These are phyloP conservation scores for Cladosporium sp. DNA, from an alignment of 2,329 filamentous ascomycete genomes.

Conservation along the genomic window DNA sequence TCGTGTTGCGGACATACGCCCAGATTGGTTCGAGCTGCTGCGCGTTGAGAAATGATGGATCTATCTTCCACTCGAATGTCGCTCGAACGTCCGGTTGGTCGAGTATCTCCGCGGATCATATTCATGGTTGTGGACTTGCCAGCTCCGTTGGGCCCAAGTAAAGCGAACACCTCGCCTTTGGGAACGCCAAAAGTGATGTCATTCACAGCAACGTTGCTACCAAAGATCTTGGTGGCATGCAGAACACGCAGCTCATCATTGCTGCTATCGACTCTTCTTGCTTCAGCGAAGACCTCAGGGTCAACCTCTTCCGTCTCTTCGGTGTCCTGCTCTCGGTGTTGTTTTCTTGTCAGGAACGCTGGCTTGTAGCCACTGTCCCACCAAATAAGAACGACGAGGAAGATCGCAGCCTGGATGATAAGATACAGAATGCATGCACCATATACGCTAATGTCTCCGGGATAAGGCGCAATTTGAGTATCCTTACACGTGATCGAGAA, in stretches of 20 bases:
- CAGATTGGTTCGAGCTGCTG: conserved; percentile 68
- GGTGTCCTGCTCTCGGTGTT: conserved; percentile 37
- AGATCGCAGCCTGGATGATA: conserved; percentile 64
- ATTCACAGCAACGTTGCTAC: conserved; percentile 73
- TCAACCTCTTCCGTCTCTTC: conserved; percentile 44
- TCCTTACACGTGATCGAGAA: conserved; percentile 73
- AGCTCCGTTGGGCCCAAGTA: conserved; percentile 86
- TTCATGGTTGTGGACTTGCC: conserved; percentile 89
- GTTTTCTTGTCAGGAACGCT: conserved; percentile 51
- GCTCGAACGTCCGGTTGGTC: conserved; percentile 65
- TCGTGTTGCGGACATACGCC: conserved; percentile 80
- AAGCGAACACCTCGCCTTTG: conserved; percentile 77
- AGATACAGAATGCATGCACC: conserved; percentile 84
- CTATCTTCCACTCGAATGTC: conserved; percentile 76
- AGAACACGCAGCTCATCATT: conserved; percentile 71
- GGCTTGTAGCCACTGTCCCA: conserved; percentile 67
- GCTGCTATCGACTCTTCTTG: conserved; percentile 56
- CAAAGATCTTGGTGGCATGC: conserved; percentile 76
- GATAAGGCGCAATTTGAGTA: conserved; percentile 61
- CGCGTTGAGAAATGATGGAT: conserved; percentile 68
- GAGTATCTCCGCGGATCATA: conserved; percentile 81
- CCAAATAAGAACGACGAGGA: conserved; percentile 73
- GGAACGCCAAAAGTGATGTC: conserved; percentile 80
- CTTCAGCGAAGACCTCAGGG: conserved; percentile 61
- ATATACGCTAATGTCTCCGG: conserved; percentile 68